Base-by-base conservation (phyloP, 2,329 filamentous ascomycete genomes). In the Colletotrichum musae region DNA sequence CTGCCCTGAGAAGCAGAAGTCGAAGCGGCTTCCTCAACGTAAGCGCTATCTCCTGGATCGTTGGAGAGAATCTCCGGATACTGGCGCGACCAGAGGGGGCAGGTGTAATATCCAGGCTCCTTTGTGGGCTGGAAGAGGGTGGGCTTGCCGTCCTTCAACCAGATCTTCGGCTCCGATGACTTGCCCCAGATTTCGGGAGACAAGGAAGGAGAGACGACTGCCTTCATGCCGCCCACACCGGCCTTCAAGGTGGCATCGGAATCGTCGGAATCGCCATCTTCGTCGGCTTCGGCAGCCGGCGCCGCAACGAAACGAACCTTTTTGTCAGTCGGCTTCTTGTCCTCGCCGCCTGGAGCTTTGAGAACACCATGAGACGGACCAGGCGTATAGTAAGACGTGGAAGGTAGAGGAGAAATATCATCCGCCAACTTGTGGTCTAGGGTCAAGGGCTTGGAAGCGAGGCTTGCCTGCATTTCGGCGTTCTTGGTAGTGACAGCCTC, bases 41-140 rank as follows among this genome's bases (percentile, higher is more conserved):
- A 53, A 13, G 53, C 41, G 32, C 36, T 50, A 5, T 59, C 24
- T n/a, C 39, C 24, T 15, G 36, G 50, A 10, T 70, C 26, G 36
- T 67, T 15, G 12, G 67, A 70, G 36, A 70, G 57, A 6, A 70
- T 61, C 39, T 70, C 62, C 18, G 67, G 67, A 9, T 70, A 70
- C 26, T 70, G 67, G 12, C 62, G 67, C 24, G 62, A 70, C 67
- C 67, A 70, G 26, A 70, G 63, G 21, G 67, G 67, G 50, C 52
- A 47, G 26, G 63, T 70, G 50, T 60, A 67, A 36, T 70, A 61
- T 6, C 47, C 26, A 6, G 57, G 67, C 15, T 61, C 62, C 3
- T 52, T 56, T 16, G 51, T 43, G 5, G 67, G 67, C 26, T 61
- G 51, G 18, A 70, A 70, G 9, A 70, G 56, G 9, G 67, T 70